Evolutionary conservation across 2,329 filamentous ascomycete genomes (phyloP), one percentile per base, ranked within the genome.

Genomic region (Botrytis squamosa): DNA sequence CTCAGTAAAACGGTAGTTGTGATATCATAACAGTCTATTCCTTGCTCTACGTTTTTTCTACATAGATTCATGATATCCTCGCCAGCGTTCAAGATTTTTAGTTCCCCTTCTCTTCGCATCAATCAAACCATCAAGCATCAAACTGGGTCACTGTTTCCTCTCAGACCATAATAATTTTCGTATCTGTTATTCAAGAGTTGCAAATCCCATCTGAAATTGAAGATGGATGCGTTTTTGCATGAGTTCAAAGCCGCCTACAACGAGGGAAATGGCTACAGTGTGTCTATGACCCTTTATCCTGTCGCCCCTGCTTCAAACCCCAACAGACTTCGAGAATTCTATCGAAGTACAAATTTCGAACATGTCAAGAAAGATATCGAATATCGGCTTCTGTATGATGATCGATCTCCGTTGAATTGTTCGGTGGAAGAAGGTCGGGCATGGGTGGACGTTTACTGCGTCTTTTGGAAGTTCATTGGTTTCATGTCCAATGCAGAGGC

Each of bases 371-470:
- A 86, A 52, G 92, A 96, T 78, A 86, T 98, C 71, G 90, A 91
- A 73, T 90, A 92, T 80, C 83, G 84, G 64, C 87, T 96, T 73
- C 88, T 95, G 74, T 89, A 91, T 77, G 89, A 87, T 86, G 71
- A 72, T 69, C 40, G 55, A 33, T 68, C 71, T 42, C 71, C 71
- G 16, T 67, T 72, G 57, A 72, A 84, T 85, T 40, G 86, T 22
- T 38, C 67, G 85, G 71, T 72, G 18, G 87, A 90, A 59, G 93
- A 97, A 83, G 85, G 89, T 38, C 88, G 87, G 74, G 91, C 91
- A n/a, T 99, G 96, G 96, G 86, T 91, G 0, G 95, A 97, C 57
- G 90, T 98, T 44, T 97, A 95, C 80, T 85, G 88, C 52, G 86
- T 89, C 33, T 97, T 95, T 81, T 98, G 95, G 94, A 94, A 92